Base-by-base conservation (phyloP, 1,284 basidiomycete species). In the Vanrija humicola region DNA sequence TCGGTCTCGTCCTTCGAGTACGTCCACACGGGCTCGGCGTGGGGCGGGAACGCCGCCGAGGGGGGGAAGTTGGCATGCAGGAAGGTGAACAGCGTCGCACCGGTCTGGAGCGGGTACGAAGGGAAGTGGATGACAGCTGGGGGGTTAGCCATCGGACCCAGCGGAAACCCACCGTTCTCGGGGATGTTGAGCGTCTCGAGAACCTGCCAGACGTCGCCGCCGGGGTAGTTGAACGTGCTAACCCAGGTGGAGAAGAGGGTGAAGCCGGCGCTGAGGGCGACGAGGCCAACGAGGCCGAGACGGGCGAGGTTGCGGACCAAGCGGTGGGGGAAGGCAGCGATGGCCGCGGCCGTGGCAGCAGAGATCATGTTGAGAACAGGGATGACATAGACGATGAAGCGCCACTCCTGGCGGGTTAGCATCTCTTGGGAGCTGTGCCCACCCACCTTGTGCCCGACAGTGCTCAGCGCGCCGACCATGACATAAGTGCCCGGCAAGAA, bases 311-410 rank as follows among this genome's bases (percentile, higher is more conserved):
- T 18, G 10, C 55, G 55, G 3, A 50, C 21, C 1, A 29, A n/a
- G 16, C 26, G 38, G 21, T 29, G 18, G 1, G 54, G 57, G 19
- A 58, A 47, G 14, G 60, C 63, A 29, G 39, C 59, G 55, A 68
- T 50, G 1, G 57, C 52, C 3, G 62, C 56, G 42, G 65, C 64
- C n/a, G 84, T 86, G 16, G 85, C 73, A 0, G 91, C 87, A 0
- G 88, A 89, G 1, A 87, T 82, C 4, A 92, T 77, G 65, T 97
- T 97, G 72, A 91, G 80, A 0, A 85, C 68, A 0, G 95, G 93
- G 0, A 97, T 82, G 12, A 85, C 81, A 68, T 98, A 98, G 6
- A 93, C 82, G 58, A 97, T 81, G 74, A 98, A 98, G 5, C 95
- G 83, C 94, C 95, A 98, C 76, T 98, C 96, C 69, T 82, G 77